Conservation (phyloP, 2,329 filamentous ascomycete genomes). For the Aphanocladium album region DNA sequence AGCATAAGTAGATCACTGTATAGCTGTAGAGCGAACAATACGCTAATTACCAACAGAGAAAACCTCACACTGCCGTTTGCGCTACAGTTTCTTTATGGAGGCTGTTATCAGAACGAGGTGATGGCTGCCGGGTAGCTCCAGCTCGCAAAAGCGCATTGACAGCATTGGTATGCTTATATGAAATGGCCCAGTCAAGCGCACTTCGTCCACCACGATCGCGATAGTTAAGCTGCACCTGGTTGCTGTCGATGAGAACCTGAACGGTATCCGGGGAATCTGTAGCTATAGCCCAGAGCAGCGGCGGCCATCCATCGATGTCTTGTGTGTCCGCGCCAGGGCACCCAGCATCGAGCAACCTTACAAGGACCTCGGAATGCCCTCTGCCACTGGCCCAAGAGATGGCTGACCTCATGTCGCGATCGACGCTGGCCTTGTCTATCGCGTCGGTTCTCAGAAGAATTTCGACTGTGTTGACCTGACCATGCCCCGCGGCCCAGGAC, state of each 20-base stretch:
- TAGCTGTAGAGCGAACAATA: too few species aligned
- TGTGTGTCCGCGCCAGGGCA: constrained; percentile 25
- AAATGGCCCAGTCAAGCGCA: constrained; percentile 30
- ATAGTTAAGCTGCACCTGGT: constrained; percentile 26
- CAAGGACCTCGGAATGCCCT: constrained; percentile 22
- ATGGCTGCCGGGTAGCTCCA: constrained; percentile 14
- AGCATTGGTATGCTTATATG: constrained; percentile 26
- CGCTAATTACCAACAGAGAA: too few species aligned
- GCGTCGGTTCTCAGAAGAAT: constrained; percentile 21
- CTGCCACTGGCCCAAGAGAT: constrained; percentile 27
- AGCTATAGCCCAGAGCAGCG: constrained; percentile 30
- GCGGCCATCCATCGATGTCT: constrained; percentile 32
- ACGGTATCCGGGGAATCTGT: constrained; percentile 22
- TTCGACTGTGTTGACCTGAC: constrained; percentile 19
- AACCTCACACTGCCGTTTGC: too few species aligned
- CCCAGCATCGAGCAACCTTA: constrained; percentile 23
- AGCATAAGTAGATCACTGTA: too few species aligned
- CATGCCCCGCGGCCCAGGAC: constrained; percentile 26
- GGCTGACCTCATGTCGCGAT: constrained; percentile 25
- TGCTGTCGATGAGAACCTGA: constrained; percentile 25
- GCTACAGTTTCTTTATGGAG: too few species aligned
- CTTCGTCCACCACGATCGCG: constrained; percentile 24
- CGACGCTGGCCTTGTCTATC: constrained; percentile 24
- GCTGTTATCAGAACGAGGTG: too few species aligned
- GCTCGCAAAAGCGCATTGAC: constrained; percentile 15